These are phyloP conservation scores for Aegilops longissima DNA, from an alignment of 176 grass and related monocot genomes.

Conservation along the genomic window DNA sequence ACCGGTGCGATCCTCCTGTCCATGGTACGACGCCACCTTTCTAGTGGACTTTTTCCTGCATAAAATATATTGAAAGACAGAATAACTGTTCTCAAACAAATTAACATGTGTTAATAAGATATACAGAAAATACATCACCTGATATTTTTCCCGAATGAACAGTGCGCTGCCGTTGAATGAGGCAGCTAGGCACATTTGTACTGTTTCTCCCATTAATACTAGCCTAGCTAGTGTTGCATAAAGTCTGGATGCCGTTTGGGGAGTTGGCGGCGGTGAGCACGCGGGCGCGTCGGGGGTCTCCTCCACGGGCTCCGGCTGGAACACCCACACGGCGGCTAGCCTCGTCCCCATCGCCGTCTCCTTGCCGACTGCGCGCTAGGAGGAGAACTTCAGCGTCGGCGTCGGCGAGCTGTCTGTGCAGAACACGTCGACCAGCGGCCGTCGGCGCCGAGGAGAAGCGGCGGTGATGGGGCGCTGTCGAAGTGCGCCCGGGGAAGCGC, in stretches of 20 bases:
- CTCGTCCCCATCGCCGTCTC: neutral
- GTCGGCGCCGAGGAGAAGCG: neutral
- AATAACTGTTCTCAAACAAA: too few relatives aligned
- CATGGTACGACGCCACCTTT: too few relatives aligned
- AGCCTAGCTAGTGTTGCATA: too few relatives aligned
- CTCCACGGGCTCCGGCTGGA: slow-evolving; percentile 35
- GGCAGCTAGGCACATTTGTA: too few relatives aligned
- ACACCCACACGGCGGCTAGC: slow-evolving; percentile 58
- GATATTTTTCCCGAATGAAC: too few relatives aligned
- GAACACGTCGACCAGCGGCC: slow-evolving; percentile 59
- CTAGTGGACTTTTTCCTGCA: too few relatives aligned
- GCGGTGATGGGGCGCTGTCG: neutral
- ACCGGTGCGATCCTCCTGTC: too few relatives aligned
- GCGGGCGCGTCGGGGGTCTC: slow-evolving; percentile 33
- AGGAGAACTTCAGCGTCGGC: slow-evolving; percentile 69
- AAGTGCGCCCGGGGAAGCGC: neutral
- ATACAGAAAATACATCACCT: too few relatives aligned
- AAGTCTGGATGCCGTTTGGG: slow-evolving; percentile 92
- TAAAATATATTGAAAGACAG: too few relatives aligned
- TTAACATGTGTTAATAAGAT: too few relatives aligned
- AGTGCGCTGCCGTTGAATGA: too few relatives aligned
- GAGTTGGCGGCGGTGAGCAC: slow-evolving; percentile 63
- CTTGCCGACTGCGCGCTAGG: neutral
- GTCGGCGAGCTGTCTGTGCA: slow-evolving; percentile 74
- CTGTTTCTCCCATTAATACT: too few relatives aligned